A percentile compares a stretch with the other conserved stretches of the same genome.
Evolutionary conservation across 768 basidiomycete genomes (phyloP).

Genomic region (Dacryopinax primogenitus): DNA sequence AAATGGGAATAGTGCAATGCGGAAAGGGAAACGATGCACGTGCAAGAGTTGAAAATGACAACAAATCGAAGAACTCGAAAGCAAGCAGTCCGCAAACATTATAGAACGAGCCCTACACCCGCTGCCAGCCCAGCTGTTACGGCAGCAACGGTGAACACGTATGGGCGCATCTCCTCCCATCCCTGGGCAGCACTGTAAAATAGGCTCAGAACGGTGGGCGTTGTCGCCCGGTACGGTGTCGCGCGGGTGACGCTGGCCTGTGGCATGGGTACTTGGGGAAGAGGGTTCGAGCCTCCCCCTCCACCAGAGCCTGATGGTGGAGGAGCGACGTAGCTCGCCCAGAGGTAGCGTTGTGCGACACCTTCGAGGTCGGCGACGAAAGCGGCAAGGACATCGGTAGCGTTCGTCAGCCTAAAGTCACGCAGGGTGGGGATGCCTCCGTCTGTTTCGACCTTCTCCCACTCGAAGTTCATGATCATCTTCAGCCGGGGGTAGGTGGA

Average conservation of each 20-base stretch:
- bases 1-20: no score
- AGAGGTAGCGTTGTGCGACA: slow-evolving; percentile 16
- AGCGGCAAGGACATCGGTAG: slow-evolving; percentile 16
- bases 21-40: no score
- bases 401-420: slow-evolving; percentile 19
- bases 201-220: background rate
- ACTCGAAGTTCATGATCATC: slow-evolving; percentile 25
- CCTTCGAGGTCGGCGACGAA: slow-evolving; percentile 16
- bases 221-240: background rate
- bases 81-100: no score
- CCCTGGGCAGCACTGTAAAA: background rate
- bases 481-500: slow-evolving; percentile 20
- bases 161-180: background rate
- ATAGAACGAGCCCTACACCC: background rate
- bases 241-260: background rate
- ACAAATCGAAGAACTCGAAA: no score
- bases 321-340: slow-evolving; percentile 16
- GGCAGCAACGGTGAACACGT: background rate
- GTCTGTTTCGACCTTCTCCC: slow-evolving; percentile 21
- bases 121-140: background rate
- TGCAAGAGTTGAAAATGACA: no score
- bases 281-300: background rate
- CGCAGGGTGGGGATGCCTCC: slow-evolving; percentile 11
- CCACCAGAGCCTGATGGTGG: slow-evolving; percentile 16
- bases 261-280: background rate